Base-by-base conservation (phyloP, 768 basidiomycete species). In the Trametes cingulata region DNA sequence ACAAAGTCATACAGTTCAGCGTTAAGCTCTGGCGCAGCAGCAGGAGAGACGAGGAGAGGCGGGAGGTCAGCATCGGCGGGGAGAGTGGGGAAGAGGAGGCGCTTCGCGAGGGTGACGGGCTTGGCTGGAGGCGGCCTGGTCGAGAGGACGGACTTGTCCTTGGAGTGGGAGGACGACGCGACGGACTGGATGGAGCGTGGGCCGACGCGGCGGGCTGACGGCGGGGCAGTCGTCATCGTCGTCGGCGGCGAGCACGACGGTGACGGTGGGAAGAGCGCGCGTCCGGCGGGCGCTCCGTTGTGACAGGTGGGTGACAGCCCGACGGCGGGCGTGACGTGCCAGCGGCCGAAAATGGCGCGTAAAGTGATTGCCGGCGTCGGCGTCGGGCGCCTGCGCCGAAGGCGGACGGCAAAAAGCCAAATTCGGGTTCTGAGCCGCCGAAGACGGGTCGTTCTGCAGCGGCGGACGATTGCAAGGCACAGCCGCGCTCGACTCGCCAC, bases 1-100 rank as follows among this genome's bases (percentile, higher is more conserved):
- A 93, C 78, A 58, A 93, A 79, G 73, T 93, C 88, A 68, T 93
- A 93, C 5, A 90, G 72, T 68, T 90, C 88, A 6, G 80, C 77
- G 56, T 82, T 80, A 59, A 94, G 81, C 48, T 89, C 85, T 22
- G 79, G 77, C 0, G 80, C 73, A 9, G 76, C 76, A 13, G 68
- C 56, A 0, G 77, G 74, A 0, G 80, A 74, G 25, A 75, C 71
- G 57, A 90, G 80, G 22, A 90, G 73, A 10, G 82, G 77, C 3
- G 87, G 86, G 17, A 83, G 72, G 29, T 78, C 77, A 10, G 76
- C 62, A 24, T 78, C 72, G 25, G 77, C 72, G 5, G 72, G 69
- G 25, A 80, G 73, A 13, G 80, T 64, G 7, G 86, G 87, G 68
- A 91, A 90, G 64, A 63, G 71, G 40, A 68, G 65, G 17, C 67